Conservation (phyloP, 352 stramenopile species). For the Pythium chondricola region DNA sequence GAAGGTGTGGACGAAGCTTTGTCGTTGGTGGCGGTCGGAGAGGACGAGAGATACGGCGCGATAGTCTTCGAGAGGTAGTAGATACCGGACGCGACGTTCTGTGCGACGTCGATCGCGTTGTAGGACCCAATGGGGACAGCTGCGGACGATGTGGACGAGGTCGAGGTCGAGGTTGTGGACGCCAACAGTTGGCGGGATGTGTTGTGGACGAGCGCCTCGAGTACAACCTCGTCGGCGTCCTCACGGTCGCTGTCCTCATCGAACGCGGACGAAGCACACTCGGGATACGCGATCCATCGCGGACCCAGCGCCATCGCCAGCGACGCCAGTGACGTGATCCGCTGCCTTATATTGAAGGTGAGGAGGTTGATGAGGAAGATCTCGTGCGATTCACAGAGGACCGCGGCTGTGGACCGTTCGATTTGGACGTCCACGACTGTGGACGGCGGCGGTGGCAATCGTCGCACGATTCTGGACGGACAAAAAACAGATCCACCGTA, state of each 20-base stretch:
- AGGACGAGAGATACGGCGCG: constrained; percentile 66
- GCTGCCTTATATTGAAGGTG: constrained; percentile 38
- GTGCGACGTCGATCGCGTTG: constrained; percentile 73
- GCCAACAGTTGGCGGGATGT: constrained; percentile 14
- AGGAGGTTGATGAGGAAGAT: constrained; percentile 57
- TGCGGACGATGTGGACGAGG: constrained; percentile 7
- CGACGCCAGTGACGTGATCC: constrained; percentile 40
- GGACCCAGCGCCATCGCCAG: constrained; percentile 57
- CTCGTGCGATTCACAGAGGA: constrained; percentile 65
- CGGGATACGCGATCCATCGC: constrained; percentile 68
- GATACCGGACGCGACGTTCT: constrained; percentile 82
- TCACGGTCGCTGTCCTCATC: constrained; percentile 17
- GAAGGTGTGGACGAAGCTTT: constrained; percentile 1
- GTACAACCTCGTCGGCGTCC: constrained; percentile 43
- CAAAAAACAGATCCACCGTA: no score
- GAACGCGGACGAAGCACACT: constrained; percentile 17
- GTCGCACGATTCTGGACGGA: constrained; percentile 34
- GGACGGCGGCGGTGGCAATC: constrained; percentile 48
- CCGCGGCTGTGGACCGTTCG: constrained; percentile 38
- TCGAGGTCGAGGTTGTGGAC: constrained; percentile 1
- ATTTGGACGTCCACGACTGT: constrained; percentile 67
- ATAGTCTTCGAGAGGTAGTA: constrained; percentile 84
- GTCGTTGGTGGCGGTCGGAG: constrained; percentile 26
- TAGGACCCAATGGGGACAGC: constrained; percentile 28
- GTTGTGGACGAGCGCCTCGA: constrained; percentile 33